Percentiles rank a stretch among this genome's conserved stretches.
Evolutionary conservation across 176 grass and related monocot genomes (phyloP).

Genomic region (Pharus latifolius): DNA sequence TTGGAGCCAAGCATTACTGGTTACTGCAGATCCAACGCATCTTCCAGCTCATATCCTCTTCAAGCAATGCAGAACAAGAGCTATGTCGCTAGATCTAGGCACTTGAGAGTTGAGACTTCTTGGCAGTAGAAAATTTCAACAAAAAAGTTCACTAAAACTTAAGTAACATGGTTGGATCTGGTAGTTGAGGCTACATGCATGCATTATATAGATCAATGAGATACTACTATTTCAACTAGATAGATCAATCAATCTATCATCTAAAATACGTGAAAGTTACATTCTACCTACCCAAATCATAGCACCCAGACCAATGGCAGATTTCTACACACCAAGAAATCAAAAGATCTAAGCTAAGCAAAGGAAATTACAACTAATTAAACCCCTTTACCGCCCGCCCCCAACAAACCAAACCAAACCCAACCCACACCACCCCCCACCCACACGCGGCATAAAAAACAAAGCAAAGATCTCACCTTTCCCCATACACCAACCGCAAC

Average conservation of each 20-base stretch:
- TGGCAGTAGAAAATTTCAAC: neutral
- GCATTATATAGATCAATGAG: neutral
- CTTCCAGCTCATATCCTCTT: neutral
- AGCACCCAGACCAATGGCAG: neutral
- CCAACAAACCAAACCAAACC: neutral
- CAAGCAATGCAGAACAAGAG: neutral
- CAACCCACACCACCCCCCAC: neutral
- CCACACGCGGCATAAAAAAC: neutral
- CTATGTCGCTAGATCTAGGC: neutral
- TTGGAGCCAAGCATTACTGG: neutral
- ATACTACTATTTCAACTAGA: too few relatives aligned
- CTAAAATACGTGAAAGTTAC: neutral
- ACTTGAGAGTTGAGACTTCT: neutral
- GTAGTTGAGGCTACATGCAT: neutral
- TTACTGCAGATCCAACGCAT: neutral
- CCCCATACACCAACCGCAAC: neutral
- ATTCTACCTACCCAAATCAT: neutral
- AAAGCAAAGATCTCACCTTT: neutral
- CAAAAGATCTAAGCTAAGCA: neutral
- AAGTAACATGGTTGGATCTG: neutral
- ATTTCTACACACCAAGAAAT: neutral
- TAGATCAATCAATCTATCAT: slow-evolving; percentile 12
- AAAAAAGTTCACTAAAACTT: neutral
- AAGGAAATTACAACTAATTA: neutral
- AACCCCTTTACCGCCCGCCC: neutral